Evolutionary conservation across 1,139 yeast genomes (phyloP).

Genomic region (Scheffersomyces illinoinensis): DNA sequence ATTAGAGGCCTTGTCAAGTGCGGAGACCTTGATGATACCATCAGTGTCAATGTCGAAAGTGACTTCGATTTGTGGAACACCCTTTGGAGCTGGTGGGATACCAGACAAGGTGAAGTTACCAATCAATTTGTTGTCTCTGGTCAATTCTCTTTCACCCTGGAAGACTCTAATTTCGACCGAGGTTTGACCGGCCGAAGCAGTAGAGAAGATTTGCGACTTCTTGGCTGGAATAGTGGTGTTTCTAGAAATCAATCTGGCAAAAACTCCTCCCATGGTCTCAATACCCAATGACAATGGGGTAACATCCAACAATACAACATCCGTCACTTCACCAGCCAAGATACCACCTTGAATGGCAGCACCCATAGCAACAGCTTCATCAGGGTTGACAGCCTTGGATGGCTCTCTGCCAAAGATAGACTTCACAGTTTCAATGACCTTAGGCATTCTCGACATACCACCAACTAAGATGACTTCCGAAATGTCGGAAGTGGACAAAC

Average conservation of each 20-base stretch:
- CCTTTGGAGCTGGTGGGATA: slow-evolving; percentile 99
- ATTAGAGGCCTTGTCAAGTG: slow-evolving; percentile 97
- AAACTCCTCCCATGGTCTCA: slow-evolving; percentile 98
- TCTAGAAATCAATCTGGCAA: slow-evolving; percentile 96
- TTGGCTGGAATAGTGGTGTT: slow-evolving; percentile 98
- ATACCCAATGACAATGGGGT: slow-evolving; percentile 97
- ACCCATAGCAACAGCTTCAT: slow-evolving; percentile 99
- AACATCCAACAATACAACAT: slow-evolving; percentile 90
- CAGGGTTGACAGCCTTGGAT: slow-evolving; percentile 98
- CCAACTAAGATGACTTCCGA: slow-evolving; percentile 97
- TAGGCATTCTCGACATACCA: slow-evolving; percentile 99
- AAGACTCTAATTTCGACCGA: slow-evolving; percentile 98
- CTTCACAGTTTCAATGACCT: slow-evolving; percentile 96
- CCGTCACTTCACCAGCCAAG: slow-evolving; percentile 97
- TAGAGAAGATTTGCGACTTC: slow-evolving; percentile 95
- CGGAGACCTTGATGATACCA: slow-evolving; percentile 98
- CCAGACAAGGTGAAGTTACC: slow-evolving; percentile 97
- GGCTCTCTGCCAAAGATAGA: slow-evolving; percentile 92
- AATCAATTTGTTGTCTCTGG: slow-evolving; percentile 96
- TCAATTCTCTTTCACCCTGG: slow-evolving; percentile 99
- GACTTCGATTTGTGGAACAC: slow-evolving; percentile 99
- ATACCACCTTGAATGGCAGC: slow-evolving; percentile 99
- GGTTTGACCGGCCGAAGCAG: slow-evolving; percentile 99
- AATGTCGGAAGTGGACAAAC: slow-evolving; percentile 77
- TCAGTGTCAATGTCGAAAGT: slow-evolving; percentile 97